Evolutionary conservation across 441 rosid species (phyloP), one percentile per base, ranked within the genome.

Genomic region (Dalechampia spathulata): DNA sequence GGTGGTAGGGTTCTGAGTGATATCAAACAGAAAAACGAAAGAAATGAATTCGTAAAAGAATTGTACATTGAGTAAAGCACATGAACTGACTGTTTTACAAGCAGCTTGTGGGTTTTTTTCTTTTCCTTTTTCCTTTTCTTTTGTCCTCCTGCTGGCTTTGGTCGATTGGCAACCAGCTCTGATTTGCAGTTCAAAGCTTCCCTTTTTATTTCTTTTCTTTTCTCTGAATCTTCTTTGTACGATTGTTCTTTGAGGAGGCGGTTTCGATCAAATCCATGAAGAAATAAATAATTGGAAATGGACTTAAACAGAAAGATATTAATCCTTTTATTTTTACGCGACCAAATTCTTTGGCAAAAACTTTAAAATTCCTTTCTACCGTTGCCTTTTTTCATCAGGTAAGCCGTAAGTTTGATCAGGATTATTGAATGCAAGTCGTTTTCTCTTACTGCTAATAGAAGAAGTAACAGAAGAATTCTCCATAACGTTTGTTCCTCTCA

Each of bases 1-100:
- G 66, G 67, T 70, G 66, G 67, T 70, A 62, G 72, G 78, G 73
- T 67, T 60, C 58, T 72, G 19, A 46, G 67, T 61, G 65, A 59
- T 65, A 56, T 63, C 44, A 63, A 34, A 47, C 66, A 59, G 20
- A n/a, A 3, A 13, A 46, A 7, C 56, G 45, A 17, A 27, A 20
- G 6, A 43, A 30, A 2, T 16, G 62, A 49, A 17, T n/a, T 37
- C 42, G 27, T 1, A 5, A 43, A 27, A 37, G 41, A 49, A 52
- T 28, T 25, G 45, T 50, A 39, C 49, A 30, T 43, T 54, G 53
- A 56, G 52, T 49, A 45, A 60, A n/a, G 57, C 68, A 54, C 5
- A 62, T 55, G 60, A 62, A 48, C 42, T 28, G 38, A 43, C 48
- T 53, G 56, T 58, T 61, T 44, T 32, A 1, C 51, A 32, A 53